A percentile compares a stretch with the other conserved stretches of the same genome.
These are phyloP conservation scores for Cystobasidium pallidum DNA, from an alignment of 1,284 basidiomycete genomes.

Conservation along the genomic window DNA sequence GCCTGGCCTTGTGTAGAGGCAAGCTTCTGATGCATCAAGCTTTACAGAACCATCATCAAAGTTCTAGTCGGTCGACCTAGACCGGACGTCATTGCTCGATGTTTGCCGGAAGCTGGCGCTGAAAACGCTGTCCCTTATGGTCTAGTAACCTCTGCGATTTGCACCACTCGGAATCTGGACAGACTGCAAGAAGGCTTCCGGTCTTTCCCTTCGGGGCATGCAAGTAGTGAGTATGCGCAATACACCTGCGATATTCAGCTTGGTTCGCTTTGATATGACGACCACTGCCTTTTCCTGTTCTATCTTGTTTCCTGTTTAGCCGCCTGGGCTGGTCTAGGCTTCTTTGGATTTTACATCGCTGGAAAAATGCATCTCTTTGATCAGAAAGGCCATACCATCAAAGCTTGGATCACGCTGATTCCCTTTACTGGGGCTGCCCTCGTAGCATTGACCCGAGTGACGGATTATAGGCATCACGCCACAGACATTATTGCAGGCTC, in stretches of 20 bases:
- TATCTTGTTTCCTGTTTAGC: conserved; percentile 60
- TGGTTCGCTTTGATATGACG: not conserved
- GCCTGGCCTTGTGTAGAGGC: not conserved
- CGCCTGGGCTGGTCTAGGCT: conserved; percentile 89
- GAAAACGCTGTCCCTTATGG: conserved; percentile 66
- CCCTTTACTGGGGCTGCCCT: conserved; percentile 79
- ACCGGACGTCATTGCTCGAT: conserved; percentile 76
- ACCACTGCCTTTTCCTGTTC: conserved; percentile 3
- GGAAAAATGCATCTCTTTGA: conserved; percentile 93
- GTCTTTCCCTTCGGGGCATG: conserved; percentile 92
- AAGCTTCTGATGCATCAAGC: not conserved
- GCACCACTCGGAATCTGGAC: conserved; percentile 68
- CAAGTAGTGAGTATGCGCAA: conserved; percentile 65
- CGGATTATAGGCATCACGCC: conserved; percentile 59
- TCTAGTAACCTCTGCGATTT: conserved; percentile 74
- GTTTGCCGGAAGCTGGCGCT: conserved; percentile 70
- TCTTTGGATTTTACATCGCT: conserved; percentile 82
- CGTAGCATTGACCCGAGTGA: conserved; percentile 69
- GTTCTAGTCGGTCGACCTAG: conserved; percentile 80
- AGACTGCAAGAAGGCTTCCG: conserved; percentile 83
- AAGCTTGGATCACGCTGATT: conserved; percentile 78
- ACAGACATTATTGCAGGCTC: conserved; percentile 57
- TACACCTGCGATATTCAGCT: too few relatives aligned
- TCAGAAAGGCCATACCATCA: conserved; percentile 74
- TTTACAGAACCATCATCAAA: conserved; percentile 69